Conservation (phyloP, 345 rosid genomes). For the Balakata baccata region DNA sequence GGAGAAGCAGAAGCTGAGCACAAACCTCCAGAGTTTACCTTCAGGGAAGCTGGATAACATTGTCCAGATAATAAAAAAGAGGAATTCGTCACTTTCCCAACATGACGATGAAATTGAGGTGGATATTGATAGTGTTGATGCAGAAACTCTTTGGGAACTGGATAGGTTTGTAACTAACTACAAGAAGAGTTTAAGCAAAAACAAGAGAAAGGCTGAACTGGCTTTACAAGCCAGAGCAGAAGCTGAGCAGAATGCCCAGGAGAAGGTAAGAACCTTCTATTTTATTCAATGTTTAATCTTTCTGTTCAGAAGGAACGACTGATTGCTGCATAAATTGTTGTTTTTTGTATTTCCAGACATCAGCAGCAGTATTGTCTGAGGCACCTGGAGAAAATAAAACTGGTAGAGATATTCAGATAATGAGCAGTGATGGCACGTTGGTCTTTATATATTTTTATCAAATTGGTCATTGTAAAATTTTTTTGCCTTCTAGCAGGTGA, state of each 20-base stretch:
- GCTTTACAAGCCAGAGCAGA: conserved; percentile 71
- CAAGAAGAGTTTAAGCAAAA: conserved; percentile 92
- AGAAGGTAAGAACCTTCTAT: conserved; percentile 43
- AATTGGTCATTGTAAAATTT: conserved; percentile 14
- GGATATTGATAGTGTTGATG: conserved; percentile 93
- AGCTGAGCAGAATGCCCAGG: conserved; percentile 51
- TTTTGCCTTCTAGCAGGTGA: conserved; percentile 40
- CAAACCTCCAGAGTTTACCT: conserved; percentile 82
- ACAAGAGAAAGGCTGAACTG: conserved; percentile 92
- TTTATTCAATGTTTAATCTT: conserved; percentile 4
- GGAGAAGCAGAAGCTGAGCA: conserved; percentile 96
- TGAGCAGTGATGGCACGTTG: background rate
- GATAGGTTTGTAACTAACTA: conserved; percentile 95
- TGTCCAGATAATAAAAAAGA: conserved; percentile 87
- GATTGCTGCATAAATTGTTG: conserved; percentile 9
- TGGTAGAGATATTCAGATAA: conserved; percentile 36
- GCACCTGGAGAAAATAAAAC: conserved; percentile 52
- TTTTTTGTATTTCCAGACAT: conserved; percentile 41
- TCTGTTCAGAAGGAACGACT: background rate
- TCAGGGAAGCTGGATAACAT: conserved; percentile 89
- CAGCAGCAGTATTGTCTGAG: conserved; percentile 41
- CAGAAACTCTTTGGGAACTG: conserved; percentile 98
- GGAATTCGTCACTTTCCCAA: conserved; percentile 73
- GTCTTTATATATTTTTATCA: conserved; percentile 8
- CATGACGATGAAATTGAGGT: conserved; percentile 96